These are phyloP conservation scores for Malus asiatica DNA, from an alignment of 306 rosid species.

Conservation along the genomic window DNA sequence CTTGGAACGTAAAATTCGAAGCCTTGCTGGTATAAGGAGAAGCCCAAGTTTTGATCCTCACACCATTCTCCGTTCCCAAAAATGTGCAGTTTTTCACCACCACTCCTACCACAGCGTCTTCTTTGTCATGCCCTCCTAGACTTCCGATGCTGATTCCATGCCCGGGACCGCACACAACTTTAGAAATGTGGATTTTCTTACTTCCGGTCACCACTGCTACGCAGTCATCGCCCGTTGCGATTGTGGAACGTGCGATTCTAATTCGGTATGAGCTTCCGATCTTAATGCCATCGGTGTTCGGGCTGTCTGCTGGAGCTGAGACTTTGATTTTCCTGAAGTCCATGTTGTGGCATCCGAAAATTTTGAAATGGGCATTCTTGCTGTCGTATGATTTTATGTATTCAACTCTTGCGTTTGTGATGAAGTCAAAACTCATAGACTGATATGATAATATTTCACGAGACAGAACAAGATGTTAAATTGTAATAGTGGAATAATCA, in stretches of 20 bases:
- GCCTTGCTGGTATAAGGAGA: slow-evolving; percentile 10
- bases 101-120: slow-evolving; percentile 31
- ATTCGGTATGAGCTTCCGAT: slow-evolving; percentile 26
- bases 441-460: neutral
- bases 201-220: slow-evolving; percentile 42
- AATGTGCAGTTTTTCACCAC: slow-evolving; percentile 39
- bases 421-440: slow-evolving; percentile 45
- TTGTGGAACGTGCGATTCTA: slow-evolving; percentile 9
- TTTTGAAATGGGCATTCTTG: slow-evolving; percentile 35
- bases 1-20: slow-evolving; percentile 32
- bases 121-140: slow-evolving; percentile 28
- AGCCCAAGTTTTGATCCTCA: slow-evolving; percentile 68
- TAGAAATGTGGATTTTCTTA: slow-evolving; percentile 13
- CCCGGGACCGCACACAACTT: slow-evolving; percentile 56
- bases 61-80: slow-evolving; percentile 32
- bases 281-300: slow-evolving; percentile 75
- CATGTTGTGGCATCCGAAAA: slow-evolving; percentile 36
- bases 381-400: slow-evolving; percentile 38
- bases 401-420: slow-evolving; percentile 37
- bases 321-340: slow-evolving; percentile 22
- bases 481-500: neutral
- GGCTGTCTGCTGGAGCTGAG: slow-evolving; percentile 38
- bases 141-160: slow-evolving; percentile 75
- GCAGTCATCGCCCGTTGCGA: slow-evolving; percentile 60
- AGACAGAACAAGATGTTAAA: neutral